Evolutionary conservation across 192 early-diverging fungal species (phyloP).

Genomic region (Phlyctochytrium planicorne): DNA sequence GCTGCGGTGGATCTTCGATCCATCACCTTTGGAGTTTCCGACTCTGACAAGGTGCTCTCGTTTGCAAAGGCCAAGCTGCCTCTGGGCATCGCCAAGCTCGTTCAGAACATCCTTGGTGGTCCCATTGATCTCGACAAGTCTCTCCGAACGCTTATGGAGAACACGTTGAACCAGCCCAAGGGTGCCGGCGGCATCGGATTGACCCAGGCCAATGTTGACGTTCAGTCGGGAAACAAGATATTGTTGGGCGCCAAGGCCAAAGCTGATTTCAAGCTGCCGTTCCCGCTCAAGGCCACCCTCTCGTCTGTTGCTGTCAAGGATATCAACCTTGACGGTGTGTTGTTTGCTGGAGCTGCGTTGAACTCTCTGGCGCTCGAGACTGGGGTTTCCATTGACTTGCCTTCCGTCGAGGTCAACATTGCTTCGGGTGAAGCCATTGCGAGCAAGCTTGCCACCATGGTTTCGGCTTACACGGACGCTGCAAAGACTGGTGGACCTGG

Average conservation of each 20-base stretch:
- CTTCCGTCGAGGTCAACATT: background rate
- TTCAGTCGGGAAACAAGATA: conserved; percentile 1
- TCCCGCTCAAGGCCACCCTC: background rate
- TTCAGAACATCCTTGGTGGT: background rate
- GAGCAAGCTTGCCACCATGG: background rate
- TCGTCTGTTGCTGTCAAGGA: background rate
- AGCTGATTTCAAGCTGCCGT: conserved; percentile 2
- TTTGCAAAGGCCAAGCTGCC: conserved; percentile 1
- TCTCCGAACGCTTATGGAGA: background rate
- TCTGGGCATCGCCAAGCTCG: background rate
- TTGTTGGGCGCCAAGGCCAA: background rate
- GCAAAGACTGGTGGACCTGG: background rate
- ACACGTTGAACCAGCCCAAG: background rate
- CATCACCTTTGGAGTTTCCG: background rate
- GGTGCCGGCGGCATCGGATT: conserved; percentile 4
- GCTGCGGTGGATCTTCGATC: background rate
- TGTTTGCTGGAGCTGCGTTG: background rate
- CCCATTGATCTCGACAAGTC: background rate
- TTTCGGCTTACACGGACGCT: background rate
- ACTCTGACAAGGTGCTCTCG: background rate
- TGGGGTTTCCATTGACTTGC: background rate
- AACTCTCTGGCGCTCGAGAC: background rate
- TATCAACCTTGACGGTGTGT: conserved; percentile 3
- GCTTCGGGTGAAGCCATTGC: conserved; percentile 1
- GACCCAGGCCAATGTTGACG: background rate